These are phyloP conservation scores for Rhynchospora pubera DNA, from an alignment of 176 grass and related monocot genomes.

Conservation along the genomic window DNA sequence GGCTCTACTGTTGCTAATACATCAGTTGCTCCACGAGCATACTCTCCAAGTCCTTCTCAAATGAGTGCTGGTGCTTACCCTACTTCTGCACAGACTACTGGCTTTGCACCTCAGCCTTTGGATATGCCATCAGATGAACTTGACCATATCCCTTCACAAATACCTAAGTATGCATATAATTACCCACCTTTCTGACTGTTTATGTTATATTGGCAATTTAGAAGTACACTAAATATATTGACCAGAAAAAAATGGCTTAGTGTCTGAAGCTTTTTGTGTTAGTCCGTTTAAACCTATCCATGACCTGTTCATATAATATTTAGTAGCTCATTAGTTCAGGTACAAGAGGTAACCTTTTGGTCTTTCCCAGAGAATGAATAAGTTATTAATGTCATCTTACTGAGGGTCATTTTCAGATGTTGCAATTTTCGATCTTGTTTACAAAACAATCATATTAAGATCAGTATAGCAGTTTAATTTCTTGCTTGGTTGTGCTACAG, in stretches of 20 bases:
- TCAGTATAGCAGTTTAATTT: neutral
- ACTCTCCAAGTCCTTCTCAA: constrained; percentile 57
- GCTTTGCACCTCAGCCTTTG: constrained; percentile 48
- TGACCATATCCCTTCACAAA: constrained; percentile 39
- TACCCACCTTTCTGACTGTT: neutral
- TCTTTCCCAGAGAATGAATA: neutral
- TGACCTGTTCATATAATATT: neutral
- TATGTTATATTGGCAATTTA: neutral
- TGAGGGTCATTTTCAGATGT: neutral
- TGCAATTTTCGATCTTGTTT: neutral
- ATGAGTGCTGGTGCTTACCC: constrained; percentile 26
- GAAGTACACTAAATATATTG: neutral
- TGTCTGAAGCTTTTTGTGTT: neutral
- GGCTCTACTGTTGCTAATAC: constrained; percentile 36
- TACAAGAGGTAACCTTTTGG: neutral
- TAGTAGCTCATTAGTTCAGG: neutral
- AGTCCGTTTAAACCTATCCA: neutral
- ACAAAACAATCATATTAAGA: neutral
- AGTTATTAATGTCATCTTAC: neutral
- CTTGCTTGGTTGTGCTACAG: constrained; percentile 34
- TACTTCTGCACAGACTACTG: constrained; percentile 36
- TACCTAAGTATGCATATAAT: constrained; percentile 34
- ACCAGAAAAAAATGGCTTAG: neutral
- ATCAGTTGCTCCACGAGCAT: constrained; percentile 41
- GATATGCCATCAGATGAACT: constrained; percentile 50